phyloP scores from a whole-genome alignment of 2,329 filamentous ascomycete genomes.

The Rhynchosporium agropyri region DNA sequence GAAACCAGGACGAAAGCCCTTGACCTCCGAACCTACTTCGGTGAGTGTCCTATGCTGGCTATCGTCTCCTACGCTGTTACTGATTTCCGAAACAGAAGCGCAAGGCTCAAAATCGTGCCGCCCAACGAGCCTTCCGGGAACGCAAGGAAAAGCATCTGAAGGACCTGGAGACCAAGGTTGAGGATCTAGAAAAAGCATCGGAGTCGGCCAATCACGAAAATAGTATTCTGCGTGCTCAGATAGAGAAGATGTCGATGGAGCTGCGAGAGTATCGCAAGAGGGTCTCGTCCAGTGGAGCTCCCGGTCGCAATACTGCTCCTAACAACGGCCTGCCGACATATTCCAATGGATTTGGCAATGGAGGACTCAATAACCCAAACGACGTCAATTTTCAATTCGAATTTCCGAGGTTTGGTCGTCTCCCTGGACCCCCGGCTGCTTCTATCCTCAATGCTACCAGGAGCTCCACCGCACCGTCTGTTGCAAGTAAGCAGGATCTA shows the following conservation, averaged over 20 bases:
- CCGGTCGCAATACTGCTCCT: conserved; percentile 29
- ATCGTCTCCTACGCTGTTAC: conserved; percentile 33
- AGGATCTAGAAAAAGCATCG: conserved; percentile 79
- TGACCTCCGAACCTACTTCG: conserved; percentile 93
- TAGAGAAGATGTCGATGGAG: conserved; percentile 84
- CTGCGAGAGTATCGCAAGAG: conserved; percentile 90
- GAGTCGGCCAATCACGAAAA: conserved; percentile 86
- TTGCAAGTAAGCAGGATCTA: conserved; percentile 25
- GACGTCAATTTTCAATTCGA: conserved; percentile 92
- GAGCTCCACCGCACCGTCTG: conserved; percentile 33
- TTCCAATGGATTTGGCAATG: conserved; percentile 51
- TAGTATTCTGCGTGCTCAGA: conserved; percentile 76
- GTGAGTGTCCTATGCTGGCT: conserved; percentile 60
- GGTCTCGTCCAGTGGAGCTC: conserved; percentile 58
- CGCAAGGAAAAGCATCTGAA: conserved; percentile 91
- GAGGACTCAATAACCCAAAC: conserved; percentile 61
- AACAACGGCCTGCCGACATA: conserved; percentile 34
- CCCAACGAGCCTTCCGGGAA: conserved; percentile 90
- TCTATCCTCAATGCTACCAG: conserved; percentile 28
- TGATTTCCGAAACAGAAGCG: conserved; percentile 65
- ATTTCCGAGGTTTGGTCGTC: conserved; percentile 88
- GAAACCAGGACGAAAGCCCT: conserved; percentile 94
- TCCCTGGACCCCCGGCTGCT: conserved; percentile 52
- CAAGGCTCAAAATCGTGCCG: conserved; percentile 93
- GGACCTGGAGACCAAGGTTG: conserved; percentile 78